Evolutionary conservation across 1,284 basidiomycete species (phyloP).

Genomic region (Ustilago curta): DNA sequence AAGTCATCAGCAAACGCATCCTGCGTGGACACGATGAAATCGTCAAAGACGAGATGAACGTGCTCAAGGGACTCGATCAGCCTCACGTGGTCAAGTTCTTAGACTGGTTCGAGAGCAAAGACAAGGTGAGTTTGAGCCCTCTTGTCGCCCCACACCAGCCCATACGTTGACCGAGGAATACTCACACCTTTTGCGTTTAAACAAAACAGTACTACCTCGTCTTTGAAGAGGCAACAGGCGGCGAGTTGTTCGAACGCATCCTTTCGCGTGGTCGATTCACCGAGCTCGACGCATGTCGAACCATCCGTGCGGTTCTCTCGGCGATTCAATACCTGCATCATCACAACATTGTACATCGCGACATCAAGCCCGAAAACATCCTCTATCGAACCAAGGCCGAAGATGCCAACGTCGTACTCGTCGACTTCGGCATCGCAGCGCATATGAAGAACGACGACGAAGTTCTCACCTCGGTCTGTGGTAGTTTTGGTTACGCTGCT

Average conservation of each 20-base stretch:
- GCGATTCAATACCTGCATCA: constrained; percentile 67
- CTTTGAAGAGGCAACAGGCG: constrained; percentile 70
- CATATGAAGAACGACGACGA: constrained; percentile 74
- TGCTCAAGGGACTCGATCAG: constrained; percentile 65
- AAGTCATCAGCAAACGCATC: constrained; percentile 67
- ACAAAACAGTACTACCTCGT: constrained; percentile 68
- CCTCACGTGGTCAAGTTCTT: constrained; percentile 73
- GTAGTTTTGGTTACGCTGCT: constrained; percentile 92
- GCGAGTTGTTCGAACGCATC: constrained; percentile 70
- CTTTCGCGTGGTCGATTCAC: constrained; percentile 65
- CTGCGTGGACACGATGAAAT: constrained; percentile 65
- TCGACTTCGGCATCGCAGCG: constrained; percentile 85
- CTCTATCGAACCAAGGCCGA: constrained; percentile 81
- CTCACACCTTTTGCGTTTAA: neutral
- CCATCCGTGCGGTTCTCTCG: constrained; percentile 61
- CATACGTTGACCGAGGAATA: neutral
- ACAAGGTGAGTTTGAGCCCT: constrained; percentile 22
- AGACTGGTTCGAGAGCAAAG: constrained; percentile 69
- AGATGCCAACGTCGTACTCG: constrained; percentile 72
- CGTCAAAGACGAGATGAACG: constrained; percentile 67
- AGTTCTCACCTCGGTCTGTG: constrained; percentile 83
- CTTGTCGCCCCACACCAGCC: neutral
- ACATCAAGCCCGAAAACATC: constrained; percentile 82
- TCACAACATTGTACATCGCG: constrained; percentile 67
- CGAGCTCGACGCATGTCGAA: constrained; percentile 67